A percentile compares a stretch with the other conserved stretches of the same genome.
Conservation (phyloP, 306 rosid genomes). For the Malus fusca region DNA sequence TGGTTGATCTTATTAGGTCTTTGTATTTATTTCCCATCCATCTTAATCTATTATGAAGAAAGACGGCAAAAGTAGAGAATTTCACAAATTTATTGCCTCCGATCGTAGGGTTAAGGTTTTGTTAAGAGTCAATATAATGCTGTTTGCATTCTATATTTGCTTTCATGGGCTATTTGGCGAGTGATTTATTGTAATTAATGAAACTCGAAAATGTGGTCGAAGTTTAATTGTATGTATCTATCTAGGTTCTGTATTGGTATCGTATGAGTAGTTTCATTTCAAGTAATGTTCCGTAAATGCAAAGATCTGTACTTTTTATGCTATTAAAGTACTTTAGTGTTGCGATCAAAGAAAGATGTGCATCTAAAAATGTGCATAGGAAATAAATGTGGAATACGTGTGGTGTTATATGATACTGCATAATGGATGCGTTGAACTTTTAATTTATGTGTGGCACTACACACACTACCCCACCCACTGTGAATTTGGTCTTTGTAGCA, state of each 20-base stretch:
- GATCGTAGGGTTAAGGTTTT: not conserved
- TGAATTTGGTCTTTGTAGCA: not conserved
- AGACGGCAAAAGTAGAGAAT: not conserved
- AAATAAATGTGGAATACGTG: not conserved
- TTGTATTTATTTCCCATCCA: not conserved
- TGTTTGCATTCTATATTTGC: not conserved
- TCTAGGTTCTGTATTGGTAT: not conserved
- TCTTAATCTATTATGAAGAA: not conserved
- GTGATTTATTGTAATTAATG: not conserved
- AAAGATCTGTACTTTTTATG: not conserved
- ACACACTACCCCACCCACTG: not conserved
- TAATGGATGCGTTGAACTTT: not conserved
- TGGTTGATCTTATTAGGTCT: not conserved
- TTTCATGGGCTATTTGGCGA: not conserved
- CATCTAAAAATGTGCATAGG: not conserved
- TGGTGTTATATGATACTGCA: not conserved
- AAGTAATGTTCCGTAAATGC: not conserved
- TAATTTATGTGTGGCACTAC: not conserved
- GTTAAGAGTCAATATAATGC: not conserved
- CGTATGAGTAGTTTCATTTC: not conserved
- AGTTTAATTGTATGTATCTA: not conserved
- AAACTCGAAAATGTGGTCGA: not conserved
- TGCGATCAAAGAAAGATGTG: not conserved
- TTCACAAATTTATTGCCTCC: not conserved
- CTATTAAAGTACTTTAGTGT: not conserved